Percentiles rank a stretch among this genome's conserved stretches.
These are phyloP conservation scores for Escovopsis sp. DNA, from an alignment of 2,329 filamentous ascomycete species.

Conservation along the genomic window DNA sequence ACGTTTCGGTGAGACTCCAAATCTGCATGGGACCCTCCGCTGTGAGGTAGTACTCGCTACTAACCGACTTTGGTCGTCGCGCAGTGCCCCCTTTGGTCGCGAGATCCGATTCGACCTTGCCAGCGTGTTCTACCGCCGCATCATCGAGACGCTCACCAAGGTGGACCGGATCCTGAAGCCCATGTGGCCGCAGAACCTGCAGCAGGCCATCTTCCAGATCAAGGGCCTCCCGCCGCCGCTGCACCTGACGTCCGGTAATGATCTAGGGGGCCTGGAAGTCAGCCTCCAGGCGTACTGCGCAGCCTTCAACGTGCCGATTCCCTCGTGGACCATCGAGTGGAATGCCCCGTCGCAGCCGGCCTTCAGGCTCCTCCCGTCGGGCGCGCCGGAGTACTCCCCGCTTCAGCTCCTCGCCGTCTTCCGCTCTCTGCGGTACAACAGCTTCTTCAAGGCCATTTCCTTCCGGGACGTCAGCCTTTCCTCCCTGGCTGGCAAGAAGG, in stretches of 20 bases:
- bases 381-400: slow-evolving; percentile 26
- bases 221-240: slow-evolving; percentile 36
- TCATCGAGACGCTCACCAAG: slow-evolving; percentile 37
- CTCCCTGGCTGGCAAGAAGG: slow-evolving; percentile 21
- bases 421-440: slow-evolving; percentile 41
- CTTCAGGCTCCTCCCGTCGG: slow-evolving; percentile 34
- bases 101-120: slow-evolving; percentile 34
- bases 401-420: slow-evolving; percentile 41
- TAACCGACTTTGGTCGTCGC: not conserved
- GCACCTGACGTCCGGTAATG: slow-evolving; percentile 37
- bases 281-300: slow-evolving; percentile 40
- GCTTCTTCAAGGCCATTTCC: slow-evolving; percentile 42
- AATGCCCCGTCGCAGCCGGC: slow-evolving; percentile 29
- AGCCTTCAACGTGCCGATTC: slow-evolving; percentile 32
- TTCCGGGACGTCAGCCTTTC: slow-evolving; percentile 37
- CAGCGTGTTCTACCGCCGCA: slow-evolving; percentile 37
- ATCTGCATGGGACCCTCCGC: not conserved
- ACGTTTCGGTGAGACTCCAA: slow-evolving; percentile 31
- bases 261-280: slow-evolving; percentile 37
- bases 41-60: too few relatives aligned
- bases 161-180: slow-evolving; percentile 41
- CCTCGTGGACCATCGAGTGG: slow-evolving; percentile 36
- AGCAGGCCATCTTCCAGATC: slow-evolving; percentile 36
- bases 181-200: slow-evolving; percentile 41
- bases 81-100: slow-evolving; percentile 26